phyloP scores from a whole-genome alignment of 116 monocot species.

The Cymodocea nodosa region DNA sequence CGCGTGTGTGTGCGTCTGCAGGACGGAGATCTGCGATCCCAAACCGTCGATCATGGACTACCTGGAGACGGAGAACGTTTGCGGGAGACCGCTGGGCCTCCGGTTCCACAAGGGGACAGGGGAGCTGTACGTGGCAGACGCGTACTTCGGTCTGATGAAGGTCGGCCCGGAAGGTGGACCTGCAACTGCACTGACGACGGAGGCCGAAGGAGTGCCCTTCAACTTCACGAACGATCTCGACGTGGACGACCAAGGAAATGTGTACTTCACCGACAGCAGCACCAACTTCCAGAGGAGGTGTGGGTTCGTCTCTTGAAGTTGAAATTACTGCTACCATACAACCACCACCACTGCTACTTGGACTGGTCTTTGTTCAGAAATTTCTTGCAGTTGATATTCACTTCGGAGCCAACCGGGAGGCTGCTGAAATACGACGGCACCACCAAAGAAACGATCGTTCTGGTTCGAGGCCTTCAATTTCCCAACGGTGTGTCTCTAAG shows the following conservation, averaged over 20 bases:
- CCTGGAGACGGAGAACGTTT: constrained; percentile 56
- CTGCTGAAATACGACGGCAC: constrained; percentile 61
- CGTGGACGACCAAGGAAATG: constrained; percentile 71
- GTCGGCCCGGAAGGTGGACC: constrained; percentile 86
- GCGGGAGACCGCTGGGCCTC: constrained; percentile 55
- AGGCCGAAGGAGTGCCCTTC: constrained; percentile 70
- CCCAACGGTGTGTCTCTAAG: constrained; percentile 89
- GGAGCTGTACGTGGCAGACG: constrained; percentile 89
- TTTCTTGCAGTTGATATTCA: constrained; percentile 67
- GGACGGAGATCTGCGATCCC: constrained; percentile 54
- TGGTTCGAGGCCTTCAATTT: constrained; percentile 54
- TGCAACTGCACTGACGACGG: constrained; percentile 49
- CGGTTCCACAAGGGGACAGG: constrained; percentile 71
- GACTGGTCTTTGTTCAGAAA: constrained; percentile 26
- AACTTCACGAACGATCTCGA: constrained; percentile 93
- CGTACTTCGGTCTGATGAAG: constrained; percentile 83
- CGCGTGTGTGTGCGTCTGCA: constrained; percentile 1
- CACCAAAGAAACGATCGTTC: constrained; percentile 67
- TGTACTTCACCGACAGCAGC: constrained; percentile 69
- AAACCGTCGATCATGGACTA: constrained; percentile 41
- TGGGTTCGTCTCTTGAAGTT: no score
- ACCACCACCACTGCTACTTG: no score
- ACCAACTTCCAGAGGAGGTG: constrained; percentile 51
- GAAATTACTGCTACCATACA: no score
- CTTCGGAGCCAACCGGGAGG: constrained; percentile 75